These are phyloP conservation scores for Podila clonocystis DNA, from an alignment of 192 early-diverging fungal genomes.

Conservation along the genomic window DNA sequence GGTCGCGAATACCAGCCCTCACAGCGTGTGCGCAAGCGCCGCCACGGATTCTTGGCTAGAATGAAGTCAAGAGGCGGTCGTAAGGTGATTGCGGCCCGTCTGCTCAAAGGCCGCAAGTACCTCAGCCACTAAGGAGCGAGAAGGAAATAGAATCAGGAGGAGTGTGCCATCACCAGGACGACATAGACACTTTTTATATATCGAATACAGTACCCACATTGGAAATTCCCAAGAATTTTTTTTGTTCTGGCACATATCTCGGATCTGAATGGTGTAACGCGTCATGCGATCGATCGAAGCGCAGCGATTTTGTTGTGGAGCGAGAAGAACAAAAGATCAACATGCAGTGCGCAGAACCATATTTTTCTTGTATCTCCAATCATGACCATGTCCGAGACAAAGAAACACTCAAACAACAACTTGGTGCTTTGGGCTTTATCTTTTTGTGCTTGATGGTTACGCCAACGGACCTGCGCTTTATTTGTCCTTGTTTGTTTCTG, in stretches of 20 bases:
- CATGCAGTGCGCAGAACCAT: neutral
- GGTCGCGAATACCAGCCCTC: conserved; percentile 96
- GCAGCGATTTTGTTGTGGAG: neutral
- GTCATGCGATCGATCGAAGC: neutral
- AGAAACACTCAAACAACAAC: too few relatives aligned
- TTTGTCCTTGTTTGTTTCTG: neutral
- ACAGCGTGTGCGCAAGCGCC: conserved; percentile 89
- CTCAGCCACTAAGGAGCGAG: conserved; percentile 76
- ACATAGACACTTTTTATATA: too few relatives aligned
- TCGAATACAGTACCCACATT: too few relatives aligned
- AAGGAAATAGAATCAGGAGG: too few relatives aligned
- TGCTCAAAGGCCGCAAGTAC: conserved; percentile 88
- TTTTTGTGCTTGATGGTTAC: too few relatives aligned
- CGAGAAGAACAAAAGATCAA: conserved; percentile 7
- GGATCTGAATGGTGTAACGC: too few relatives aligned
- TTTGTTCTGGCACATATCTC: too few relatives aligned
- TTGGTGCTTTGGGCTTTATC: too few relatives aligned
- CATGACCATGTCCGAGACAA: too few relatives aligned
- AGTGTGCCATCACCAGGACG: too few relatives aligned
- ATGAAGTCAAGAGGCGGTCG: conserved; percentile 82
- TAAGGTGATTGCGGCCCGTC: conserved; percentile 76
- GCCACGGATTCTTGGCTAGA: conserved; percentile 90
- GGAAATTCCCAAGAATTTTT: too few relatives aligned
- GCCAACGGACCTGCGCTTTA: too few relatives aligned
- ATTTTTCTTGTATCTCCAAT: neutral